These are phyloP conservation scores for Caryopteris hybrid DNA, from an alignment of 305 asterid species.

Conservation along the genomic window DNA sequence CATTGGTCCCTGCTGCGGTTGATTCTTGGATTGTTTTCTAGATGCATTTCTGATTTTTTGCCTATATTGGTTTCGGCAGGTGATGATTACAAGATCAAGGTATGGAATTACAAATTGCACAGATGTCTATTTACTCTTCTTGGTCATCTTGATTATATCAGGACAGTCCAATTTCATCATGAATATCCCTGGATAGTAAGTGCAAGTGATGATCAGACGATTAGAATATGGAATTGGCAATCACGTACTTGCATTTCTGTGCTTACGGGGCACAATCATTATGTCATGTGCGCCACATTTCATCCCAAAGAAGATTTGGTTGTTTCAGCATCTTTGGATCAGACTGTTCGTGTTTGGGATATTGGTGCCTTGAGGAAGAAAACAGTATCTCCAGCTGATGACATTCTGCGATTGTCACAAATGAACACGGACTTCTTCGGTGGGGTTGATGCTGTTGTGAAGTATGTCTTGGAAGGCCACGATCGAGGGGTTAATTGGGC, in stretches of 20 bases:
- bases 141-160: conserved; percentile 96
- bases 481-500: conserved; percentile 76
- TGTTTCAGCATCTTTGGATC: conserved; percentile 98
- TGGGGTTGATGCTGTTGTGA: conserved; percentile 68
- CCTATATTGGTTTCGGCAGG: conserved; percentile 44
- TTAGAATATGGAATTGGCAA: conserved; percentile 99
- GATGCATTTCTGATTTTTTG: conserved; percentile 4
- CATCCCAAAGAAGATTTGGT: conserved; percentile 96
- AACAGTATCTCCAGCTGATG: conserved; percentile 95
- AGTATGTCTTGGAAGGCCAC: conserved; percentile 65
- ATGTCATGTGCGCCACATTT: conserved; percentile 96
- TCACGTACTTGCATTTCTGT: conserved; percentile 95
- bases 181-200: conserved; percentile 98
- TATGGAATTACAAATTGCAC: conserved; percentile 94
- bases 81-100: conserved; percentile 96
- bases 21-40: neutral
- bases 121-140: conserved; percentile 88
- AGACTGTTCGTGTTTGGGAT: conserved; percentile 99
- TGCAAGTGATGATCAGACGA: conserved; percentile 98
- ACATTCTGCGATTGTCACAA: conserved; percentile 80
- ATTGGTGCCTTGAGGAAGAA: conserved; percentile 90
- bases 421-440: conserved; percentile 74
- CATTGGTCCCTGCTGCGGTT: neutral
- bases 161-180: conserved; percentile 97
- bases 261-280: conserved; percentile 96